Percentiles rank a stretch among this genome's conserved stretches.
Conservation (phyloP, 73 alveolate species). For the Blepharisma japonicum region DNA sequence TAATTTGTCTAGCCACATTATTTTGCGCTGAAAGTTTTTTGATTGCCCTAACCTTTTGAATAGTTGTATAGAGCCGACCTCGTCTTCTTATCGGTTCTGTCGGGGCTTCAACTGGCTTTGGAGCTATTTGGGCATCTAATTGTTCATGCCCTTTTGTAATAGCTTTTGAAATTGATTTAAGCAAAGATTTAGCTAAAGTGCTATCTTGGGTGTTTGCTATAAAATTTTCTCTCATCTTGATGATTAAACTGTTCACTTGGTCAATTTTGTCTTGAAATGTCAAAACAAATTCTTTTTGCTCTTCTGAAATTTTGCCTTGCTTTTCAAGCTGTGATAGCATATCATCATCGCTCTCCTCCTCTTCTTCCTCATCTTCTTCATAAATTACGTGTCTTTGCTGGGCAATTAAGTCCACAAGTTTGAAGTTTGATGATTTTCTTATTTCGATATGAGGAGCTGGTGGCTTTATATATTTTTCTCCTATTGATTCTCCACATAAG, state of each 20-base stretch:
- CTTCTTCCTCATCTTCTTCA: slow-evolving; percentile 2
- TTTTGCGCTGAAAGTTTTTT: neutral
- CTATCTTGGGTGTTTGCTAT: no score
- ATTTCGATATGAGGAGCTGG: neutral
- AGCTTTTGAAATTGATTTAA: neutral
- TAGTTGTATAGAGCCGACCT: neutral
- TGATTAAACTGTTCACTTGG: no score
- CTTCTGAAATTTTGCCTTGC: no score
- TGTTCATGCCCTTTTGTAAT: neutral
- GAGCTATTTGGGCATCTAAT: neutral
- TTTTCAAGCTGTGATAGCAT: no score
- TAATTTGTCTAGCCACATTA: neutral
- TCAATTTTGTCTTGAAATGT: no score
- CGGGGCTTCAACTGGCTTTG: neutral
- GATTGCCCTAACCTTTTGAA: neutral
- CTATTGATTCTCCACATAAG: neutral
- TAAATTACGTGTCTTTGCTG: neutral
- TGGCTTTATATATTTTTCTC: neutral
- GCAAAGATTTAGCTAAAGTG: neutral
- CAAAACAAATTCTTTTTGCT: no score
- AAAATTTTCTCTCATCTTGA: no score
- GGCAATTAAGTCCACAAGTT: neutral
- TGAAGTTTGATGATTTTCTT: neutral
- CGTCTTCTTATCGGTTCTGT: neutral
- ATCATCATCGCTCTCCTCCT: no score